Evolutionary conservation across 1,139 yeast species (phyloP).

Genomic region (Blastobotrys apis): DNA sequence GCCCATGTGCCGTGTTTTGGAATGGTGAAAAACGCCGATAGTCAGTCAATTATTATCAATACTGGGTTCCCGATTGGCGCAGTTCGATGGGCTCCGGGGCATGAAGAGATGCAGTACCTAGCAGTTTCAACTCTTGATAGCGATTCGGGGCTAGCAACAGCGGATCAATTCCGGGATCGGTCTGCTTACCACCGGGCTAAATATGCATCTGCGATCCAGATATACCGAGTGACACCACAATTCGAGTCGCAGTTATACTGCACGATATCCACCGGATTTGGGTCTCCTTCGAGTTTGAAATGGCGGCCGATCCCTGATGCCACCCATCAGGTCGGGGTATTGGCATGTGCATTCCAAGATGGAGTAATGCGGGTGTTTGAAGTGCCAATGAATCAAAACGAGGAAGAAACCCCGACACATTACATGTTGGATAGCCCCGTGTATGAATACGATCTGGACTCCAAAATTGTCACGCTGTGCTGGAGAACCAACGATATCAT

Average conservation of each 20-base stretch:
- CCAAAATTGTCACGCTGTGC: conserved; percentile 50
- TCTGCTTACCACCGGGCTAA: conserved; percentile 21
- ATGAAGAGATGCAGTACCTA: conserved; percentile 39
- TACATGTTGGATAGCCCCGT: conserved; percentile 35
- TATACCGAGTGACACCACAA: conserved; percentile 17
- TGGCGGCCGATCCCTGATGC: conserved; percentile 45
- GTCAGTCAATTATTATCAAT: conserved; percentile 23
- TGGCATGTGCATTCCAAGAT: conserved; percentile 58
- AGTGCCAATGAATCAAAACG: conserved; percentile 13
- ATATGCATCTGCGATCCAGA: conserved; percentile 25
- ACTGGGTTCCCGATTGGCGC: conserved; percentile 29
- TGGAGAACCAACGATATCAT: conserved; percentile 49
- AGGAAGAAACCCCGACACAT: conserved; percentile 21
- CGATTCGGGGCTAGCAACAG: conserved; percentile 39
- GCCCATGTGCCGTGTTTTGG: conserved; percentile 1
- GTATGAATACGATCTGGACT: conserved; percentile 29
- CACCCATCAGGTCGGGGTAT: conserved; percentile 33
- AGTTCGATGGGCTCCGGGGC: conserved; percentile 32
- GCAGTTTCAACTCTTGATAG: conserved; percentile 55
- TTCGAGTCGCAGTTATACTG: conserved; percentile 27
- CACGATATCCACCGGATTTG: conserved; percentile 45
- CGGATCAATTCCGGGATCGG: conserved; percentile 18
- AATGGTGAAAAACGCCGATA: conserved; percentile 2
- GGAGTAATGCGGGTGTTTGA: conserved; percentile 57
- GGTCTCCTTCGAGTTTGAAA: conserved; percentile 49